Conservation (phyloP, 306 rosid species). For the Cicer arietinum region DNA sequence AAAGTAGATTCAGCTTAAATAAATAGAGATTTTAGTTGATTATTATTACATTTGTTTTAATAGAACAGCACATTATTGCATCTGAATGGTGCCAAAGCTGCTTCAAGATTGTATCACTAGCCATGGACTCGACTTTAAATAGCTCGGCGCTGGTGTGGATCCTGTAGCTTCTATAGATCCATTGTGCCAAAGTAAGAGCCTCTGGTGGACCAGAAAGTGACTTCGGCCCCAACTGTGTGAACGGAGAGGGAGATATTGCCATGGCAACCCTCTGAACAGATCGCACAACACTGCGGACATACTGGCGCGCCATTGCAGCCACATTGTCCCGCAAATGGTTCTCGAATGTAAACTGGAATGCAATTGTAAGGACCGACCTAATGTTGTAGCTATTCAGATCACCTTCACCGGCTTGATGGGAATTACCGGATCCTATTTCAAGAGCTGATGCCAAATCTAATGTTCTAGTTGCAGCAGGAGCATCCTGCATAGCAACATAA, state of each 20-base stretch:
- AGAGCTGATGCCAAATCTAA: constrained; percentile 91
- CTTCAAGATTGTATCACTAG: constrained; percentile 83
- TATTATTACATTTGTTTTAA: constrained; percentile 71
- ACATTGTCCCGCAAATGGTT: constrained; percentile 83
- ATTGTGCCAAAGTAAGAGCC: constrained; percentile 84
- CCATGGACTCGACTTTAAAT: constrained; percentile 56
- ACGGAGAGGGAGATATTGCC: constrained; percentile 91
- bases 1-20: no score
- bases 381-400: constrained; percentile 64
- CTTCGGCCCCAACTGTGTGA: constrained; percentile 71
- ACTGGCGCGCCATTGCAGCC: constrained; percentile 99
- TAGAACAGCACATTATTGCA: constrained; percentile 93
- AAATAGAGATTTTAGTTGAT: not conserved
- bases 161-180: constrained; percentile 90
- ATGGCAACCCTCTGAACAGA: constrained; percentile 98
- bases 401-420: constrained; percentile 65
- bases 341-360: constrained; percentile 93
- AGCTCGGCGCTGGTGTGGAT: constrained; percentile 78
- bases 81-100: constrained; percentile 93
- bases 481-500: constrained; percentile 59
- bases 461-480: constrained; percentile 66
- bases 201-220: constrained; percentile 87
- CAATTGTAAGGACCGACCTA: constrained; percentile 90
- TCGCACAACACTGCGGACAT: constrained; percentile 88
- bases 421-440: constrained; percentile 75